phyloP scores from a whole-genome alignment of 805 yeast genomes.

The Sugiyamaella americana region DNA sequence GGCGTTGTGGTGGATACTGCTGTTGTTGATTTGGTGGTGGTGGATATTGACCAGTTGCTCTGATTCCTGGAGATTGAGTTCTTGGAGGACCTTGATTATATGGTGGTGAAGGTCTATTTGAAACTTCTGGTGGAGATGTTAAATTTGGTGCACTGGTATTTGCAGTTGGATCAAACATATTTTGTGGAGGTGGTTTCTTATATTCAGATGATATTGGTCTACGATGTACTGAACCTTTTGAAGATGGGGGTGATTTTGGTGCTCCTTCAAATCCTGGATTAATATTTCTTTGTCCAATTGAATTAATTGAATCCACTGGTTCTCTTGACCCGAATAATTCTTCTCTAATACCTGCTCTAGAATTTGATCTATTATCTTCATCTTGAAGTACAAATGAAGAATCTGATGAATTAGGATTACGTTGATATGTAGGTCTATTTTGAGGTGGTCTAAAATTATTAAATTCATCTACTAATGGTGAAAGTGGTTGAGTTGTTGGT shows the following conservation, averaged over 20 bases:
- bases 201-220: conserved; percentile 19
- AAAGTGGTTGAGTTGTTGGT: conserved; percentile 21
- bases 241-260: conserved; percentile 2
- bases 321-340: conserved; percentile 22
- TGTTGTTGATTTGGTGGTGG: neutral
- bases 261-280: conserved; percentile 12
- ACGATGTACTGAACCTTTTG: conserved; percentile 8
- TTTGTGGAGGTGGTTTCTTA: neutral
- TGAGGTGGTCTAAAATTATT: neutral
- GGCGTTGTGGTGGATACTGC: neutral
- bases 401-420: neutral
- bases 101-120: conserved; percentile 5
- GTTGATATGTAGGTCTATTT: neutral
- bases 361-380: conserved; percentile 9
- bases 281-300: conserved; percentile 14
- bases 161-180: conserved; percentile 23
- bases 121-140: neutral
- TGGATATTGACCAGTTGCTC: conserved; percentile 1
- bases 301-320: conserved; percentile 18
- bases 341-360: conserved; percentile 24
- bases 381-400: conserved; percentile 3
- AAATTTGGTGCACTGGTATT: conserved; percentile 3
- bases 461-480: conserved; percentile 18
- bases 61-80: conserved; percentile 2
- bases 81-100: neutral